phyloP scores from a whole-genome alignment of 1,139 yeast genomes.

The Geotrichum bryndzae region DNA sequence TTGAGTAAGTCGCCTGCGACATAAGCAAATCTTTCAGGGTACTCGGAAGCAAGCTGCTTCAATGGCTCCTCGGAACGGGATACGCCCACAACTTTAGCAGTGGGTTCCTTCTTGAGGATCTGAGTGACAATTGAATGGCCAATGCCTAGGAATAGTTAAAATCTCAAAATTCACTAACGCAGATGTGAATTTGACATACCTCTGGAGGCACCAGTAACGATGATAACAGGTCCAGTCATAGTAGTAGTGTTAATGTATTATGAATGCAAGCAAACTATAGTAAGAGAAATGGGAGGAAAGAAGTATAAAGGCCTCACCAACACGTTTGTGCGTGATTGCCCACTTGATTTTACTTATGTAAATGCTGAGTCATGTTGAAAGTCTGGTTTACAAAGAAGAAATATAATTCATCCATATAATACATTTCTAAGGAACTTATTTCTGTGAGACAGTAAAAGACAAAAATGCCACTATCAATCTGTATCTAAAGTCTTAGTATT shows the following conservation, averaged over 20 bases:
- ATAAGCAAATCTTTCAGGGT: constrained; percentile 21
- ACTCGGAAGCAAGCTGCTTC: constrained; percentile 33
- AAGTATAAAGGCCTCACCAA: too few relatives aligned
- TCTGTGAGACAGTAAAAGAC: too few relatives aligned
- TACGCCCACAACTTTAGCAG: constrained; percentile 55
- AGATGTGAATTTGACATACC: constrained; percentile 33
- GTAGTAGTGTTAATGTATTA: background rate
- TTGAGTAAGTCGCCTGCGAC: constrained; percentile 63
- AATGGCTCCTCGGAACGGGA: constrained; percentile 58
- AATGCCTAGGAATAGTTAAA: constrained; percentile 46
- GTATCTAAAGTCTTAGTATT: too few relatives aligned
- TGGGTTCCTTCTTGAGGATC: constrained; percentile 39
- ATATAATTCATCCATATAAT: background rate
- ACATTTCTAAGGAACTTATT: too few relatives aligned
- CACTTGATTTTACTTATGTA: too few relatives aligned
- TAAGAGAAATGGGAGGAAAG: background rate
- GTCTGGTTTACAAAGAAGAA: too few relatives aligned
- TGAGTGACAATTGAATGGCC: constrained; percentile 64
- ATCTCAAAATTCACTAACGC: background rate
- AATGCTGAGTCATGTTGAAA: too few relatives aligned
- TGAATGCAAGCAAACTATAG: background rate
- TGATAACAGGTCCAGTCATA: constrained; percentile 34
- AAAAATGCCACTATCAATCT: too few relatives aligned
- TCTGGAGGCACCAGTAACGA: constrained; percentile 65
- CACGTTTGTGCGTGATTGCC: too few relatives aligned